Base-by-base conservation (phyloP, 805 yeast species). In the Helenozyma baotianmanensis region DNA sequence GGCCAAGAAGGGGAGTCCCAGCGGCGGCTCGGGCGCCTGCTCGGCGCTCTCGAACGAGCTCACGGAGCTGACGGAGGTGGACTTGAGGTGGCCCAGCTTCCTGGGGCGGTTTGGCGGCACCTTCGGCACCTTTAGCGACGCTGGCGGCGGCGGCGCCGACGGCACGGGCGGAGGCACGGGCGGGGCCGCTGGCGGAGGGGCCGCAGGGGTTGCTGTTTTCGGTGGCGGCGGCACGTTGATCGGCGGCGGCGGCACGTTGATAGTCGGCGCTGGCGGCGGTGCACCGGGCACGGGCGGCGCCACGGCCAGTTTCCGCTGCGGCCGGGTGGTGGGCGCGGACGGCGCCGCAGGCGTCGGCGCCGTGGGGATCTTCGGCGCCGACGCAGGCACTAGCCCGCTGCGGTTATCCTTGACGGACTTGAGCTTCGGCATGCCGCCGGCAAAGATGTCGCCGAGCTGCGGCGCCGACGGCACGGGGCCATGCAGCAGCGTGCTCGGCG, bases 391-490 rank as follows among this genome's bases (percentile, higher is more conserved):
- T 11, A 61, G 48, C 1, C 59, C 63, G 12, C 59, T 25, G 23
- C 71, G 53, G 39, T 63, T 64, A 38, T 66, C 69, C 19, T 41
- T 39, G 7, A 51, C 54, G 25, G 56, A 54, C 32, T 73, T 76
- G 40, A 84, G 64, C 48, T 81, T 81, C 6, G 94, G 92, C 57
- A 85, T 69, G 1, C 94, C 94, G 5, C 82, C 85, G 3, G 92
- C 87, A 58, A 81, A 79, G 11, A 81, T 67, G 32, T 78, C 82
- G 12, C 83, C 86, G 44, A 80, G 58, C 49, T 65, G 76, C 2
- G 80, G 80, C 9, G 54, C 58, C 11, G 35, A 23, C 21, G 54
- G 43, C 31, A 42, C 36, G 11, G 38, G 29, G 8, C 57, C 56
- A n/a, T 47, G 56, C 15, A 46, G 35, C 6, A 5, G 6, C 11